phyloP scores from a whole-genome alignment of 768 basidiomycete species.

The Psilocybe cyanescens region DNA sequence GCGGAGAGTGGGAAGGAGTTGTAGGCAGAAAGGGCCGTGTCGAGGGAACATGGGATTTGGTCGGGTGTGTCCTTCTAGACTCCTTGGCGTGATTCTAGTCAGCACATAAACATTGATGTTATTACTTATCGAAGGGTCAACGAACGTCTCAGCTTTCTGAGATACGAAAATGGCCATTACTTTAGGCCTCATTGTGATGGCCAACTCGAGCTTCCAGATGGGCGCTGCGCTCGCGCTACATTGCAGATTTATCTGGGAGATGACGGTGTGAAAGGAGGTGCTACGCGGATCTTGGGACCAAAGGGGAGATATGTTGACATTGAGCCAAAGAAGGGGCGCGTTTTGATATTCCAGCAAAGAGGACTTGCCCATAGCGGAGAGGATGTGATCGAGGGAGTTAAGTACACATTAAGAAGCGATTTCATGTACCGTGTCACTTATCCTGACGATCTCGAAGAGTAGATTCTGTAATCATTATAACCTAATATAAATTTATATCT shows the following conservation, averaged over 20 bases:
- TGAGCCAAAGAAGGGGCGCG: slow-evolving; percentile 44
- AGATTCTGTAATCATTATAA: not conserved
- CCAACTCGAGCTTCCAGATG: slow-evolving; percentile 37
- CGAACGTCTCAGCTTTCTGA: slow-evolving; percentile 47
- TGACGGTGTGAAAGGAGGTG: slow-evolving; percentile 39
- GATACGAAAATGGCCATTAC: slow-evolving; percentile 46
- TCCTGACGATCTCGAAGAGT: not conserved
- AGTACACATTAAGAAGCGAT: slow-evolving; percentile 45
- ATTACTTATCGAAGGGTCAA: slow-evolving; percentile 29
- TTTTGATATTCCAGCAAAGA: slow-evolving; percentile 49
- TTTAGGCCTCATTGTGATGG: slow-evolving; percentile 46
- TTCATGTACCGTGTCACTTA: slow-evolving; percentile 35
- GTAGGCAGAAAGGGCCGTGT: slow-evolving; percentile 27
- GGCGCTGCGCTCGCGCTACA: slow-evolving; percentile 41
- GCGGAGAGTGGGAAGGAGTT: slow-evolving; percentile 36
- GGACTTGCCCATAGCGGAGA: slow-evolving; percentile 46
- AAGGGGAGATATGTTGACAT: slow-evolving; percentile 39
- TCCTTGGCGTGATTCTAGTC: no score
- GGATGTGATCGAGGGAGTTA: slow-evolving; percentile 40
- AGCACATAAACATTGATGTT: not conserved
- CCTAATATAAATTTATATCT: not conserved
- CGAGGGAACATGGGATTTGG: slow-evolving; percentile 37
- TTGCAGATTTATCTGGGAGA: slow-evolving; percentile 51
- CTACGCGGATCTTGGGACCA: slow-evolving; percentile 41
- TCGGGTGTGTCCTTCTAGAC: slow-evolving; percentile 28